Evolutionary conservation across 2,329 filamentous ascomycete genomes (phyloP), one percentile per base, ranked within the genome.

Genomic region (Monilinia fructicola): DNA sequence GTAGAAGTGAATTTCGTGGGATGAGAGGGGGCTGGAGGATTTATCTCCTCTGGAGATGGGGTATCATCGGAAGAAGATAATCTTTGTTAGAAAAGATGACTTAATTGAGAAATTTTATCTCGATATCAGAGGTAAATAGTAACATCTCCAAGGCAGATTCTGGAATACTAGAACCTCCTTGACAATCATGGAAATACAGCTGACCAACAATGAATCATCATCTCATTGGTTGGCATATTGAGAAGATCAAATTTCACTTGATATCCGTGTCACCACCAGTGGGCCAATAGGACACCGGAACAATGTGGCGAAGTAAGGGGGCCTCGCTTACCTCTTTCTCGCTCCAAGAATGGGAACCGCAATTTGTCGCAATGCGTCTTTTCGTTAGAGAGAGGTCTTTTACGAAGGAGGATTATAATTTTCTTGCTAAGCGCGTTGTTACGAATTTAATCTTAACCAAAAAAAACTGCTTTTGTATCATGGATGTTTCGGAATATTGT

Each of bases 31-130:
- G 11, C 42, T 48, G 6, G 6, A 11, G 5, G 21, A 35, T 9
- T 48, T 18, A 23, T 48, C 6, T 35, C 21, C 42, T 6, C 6
- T 44, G 12, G 40, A 59, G 21, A 48, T 78, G 74, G 28, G 28
- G 54, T 60, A 12, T 26, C 16, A 18, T 21, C 38, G 21, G 26
- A 23, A 48, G 6, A 48, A 26, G 14, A 26, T 11, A 48, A 50
- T 23, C 5, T 3, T 18, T 35, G 23, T 4, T 26, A 12, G 7
- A 18, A 50, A 60, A 50, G 2, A 12, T 11, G 38, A 54, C 4
- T 44, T n/a, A 7, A 28, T 62, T 11, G 11, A 42, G n/a, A 54
- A 42, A 42, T 9, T 9, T 35, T 44, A 63, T 12, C 11, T 55
- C 38, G 14, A 63, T 63, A 42, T 54, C 16, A 40, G 12, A 42